A percentile compares a stretch with the other conserved stretches of the same genome.
Conservation (phyloP, 768 basidiomycete genomes). For the Daedaleopsis nitida region DNA sequence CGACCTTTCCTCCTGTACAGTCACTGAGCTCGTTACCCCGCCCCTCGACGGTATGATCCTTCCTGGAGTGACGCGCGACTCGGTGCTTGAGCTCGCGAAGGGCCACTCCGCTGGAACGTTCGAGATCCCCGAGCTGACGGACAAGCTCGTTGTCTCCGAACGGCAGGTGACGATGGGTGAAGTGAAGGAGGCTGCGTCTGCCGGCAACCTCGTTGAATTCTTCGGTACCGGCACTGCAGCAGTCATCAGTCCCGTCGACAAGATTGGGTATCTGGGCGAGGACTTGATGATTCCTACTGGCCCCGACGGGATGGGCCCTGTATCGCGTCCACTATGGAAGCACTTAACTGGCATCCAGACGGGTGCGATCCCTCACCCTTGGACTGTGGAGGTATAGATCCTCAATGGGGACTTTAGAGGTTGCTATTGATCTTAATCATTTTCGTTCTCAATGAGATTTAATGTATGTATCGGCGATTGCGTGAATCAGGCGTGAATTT, state of each 20-base stretch:
- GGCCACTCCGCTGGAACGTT: conserved; percentile 55
- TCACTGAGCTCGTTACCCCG: conserved; percentile 63
- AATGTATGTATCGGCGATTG: no score
- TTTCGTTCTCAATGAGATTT: neutral
- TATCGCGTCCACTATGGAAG: conserved; percentile 49
- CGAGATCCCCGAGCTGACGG: conserved; percentile 51
- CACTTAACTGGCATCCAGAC: conserved; percentile 68
- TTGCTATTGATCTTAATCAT: neutral
- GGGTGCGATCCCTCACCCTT: conserved; percentile 71
- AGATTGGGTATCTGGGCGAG: conserved; percentile 59
- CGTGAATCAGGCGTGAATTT: no score
- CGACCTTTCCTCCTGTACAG: conserved; percentile 28
- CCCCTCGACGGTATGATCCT: conserved; percentile 67
- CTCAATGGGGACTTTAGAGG: neutral
- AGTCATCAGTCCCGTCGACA: conserved; percentile 48
- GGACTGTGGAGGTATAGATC: conserved; percentile 62
- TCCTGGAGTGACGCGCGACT: conserved; percentile 70
- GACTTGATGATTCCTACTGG: conserved; percentile 60
- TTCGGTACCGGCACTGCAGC: conserved; percentile 61
- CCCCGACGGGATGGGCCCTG: conserved; percentile 75
- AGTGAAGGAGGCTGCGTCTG: conserved; percentile 50
- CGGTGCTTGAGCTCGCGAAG: conserved; percentile 49
- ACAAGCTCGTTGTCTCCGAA: conserved; percentile 62
- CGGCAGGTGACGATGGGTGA: conserved; percentile 77
- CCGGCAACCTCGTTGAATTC: conserved; percentile 49